Conservation (phyloP, 306 rosid genomes). For the Quercus robur region DNA sequence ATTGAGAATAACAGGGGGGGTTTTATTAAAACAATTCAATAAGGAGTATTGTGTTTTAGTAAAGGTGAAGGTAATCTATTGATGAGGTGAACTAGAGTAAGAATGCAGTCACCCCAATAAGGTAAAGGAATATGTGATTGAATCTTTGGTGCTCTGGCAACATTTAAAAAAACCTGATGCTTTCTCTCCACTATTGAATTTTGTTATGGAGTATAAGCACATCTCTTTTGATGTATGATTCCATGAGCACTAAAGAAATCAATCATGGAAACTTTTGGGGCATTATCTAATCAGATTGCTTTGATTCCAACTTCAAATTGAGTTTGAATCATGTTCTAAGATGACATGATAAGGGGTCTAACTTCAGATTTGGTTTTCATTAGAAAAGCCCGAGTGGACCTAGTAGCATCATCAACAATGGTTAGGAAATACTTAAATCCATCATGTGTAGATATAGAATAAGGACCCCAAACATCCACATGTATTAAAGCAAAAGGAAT, state of each 20-base stretch:
- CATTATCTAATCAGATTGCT: too few relatives aligned
- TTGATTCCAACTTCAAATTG: neutral
- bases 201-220: neutral
- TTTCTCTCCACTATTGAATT: neutral
- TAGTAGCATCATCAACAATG: neutral
- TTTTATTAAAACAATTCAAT: neutral
- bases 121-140: neutral
- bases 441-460: neutral
- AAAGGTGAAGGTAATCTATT: neutral
- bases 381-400: neutral
- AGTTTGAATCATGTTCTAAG: too few relatives aligned
- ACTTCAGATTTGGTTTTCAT: neutral
- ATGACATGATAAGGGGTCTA: neutral
- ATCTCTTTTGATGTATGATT: neutral
- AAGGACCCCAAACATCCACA: neutral
- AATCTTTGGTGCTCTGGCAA: neutral
- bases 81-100: too few relatives aligned
- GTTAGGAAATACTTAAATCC: neutral
- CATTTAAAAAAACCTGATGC: neutral
- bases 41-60: neutral
- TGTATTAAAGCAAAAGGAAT: too few relatives aligned
- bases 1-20: neutral
- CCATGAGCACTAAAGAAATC: neutral
- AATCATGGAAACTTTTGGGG: too few relatives aligned
- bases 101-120: too few relatives aligned